Conservation (phyloP, 306 rosid genomes). For the Argentina anserina region DNA sequence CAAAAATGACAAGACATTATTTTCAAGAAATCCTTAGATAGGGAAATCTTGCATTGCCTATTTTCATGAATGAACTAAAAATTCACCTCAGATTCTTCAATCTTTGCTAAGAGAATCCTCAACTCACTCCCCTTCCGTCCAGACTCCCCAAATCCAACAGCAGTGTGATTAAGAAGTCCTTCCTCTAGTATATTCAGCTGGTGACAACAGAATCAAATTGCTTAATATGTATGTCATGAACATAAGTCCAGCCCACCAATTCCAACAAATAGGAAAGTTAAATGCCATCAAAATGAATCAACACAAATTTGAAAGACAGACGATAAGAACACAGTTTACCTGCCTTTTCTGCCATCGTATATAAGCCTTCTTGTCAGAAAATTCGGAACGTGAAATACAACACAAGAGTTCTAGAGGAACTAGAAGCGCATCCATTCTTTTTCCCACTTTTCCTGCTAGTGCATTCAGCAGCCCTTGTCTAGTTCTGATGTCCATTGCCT, state of each 20-base stretch:
- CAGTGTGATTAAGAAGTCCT: slow-evolving; percentile 90
- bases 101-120: slow-evolving; percentile 88
- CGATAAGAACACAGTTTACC: slow-evolving; percentile 45
- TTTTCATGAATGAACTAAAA: slow-evolving; percentile 8
- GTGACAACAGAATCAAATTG: slow-evolving; percentile 26
- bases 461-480: slow-evolving; percentile 94
- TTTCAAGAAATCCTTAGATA: slow-evolving; percentile 9
- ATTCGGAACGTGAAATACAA: slow-evolving; percentile 86
- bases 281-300: not conserved
- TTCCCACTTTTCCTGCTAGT: slow-evolving; percentile 85
- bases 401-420: slow-evolving; percentile 89
- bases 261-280: slow-evolving; percentile 23
- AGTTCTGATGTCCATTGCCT: slow-evolving; percentile 83
- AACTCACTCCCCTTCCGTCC: slow-evolving; percentile 83
- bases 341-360: slow-evolving; percentile 97
- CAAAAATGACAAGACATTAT: not conserved
- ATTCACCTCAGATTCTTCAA: slow-evolving; percentile 94
- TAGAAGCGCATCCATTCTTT: slow-evolving; percentile 90
- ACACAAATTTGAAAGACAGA: slow-evolving; percentile 12
- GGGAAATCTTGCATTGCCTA: slow-evolving; percentile 12
- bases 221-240: slow-evolving; percentile 19
- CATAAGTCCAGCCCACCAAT: slow-evolving; percentile 20
- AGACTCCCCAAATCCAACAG: slow-evolving; percentile 89
- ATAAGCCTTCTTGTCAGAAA: slow-evolving; percentile 95
- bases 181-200: slow-evolving; percentile 94